Percentiles rank a stretch among this genome's conserved stretches.
Evolutionary conservation across 192 early-diverging fungal species (phyloP).

Genomic region (Dissophora ornata): DNA sequence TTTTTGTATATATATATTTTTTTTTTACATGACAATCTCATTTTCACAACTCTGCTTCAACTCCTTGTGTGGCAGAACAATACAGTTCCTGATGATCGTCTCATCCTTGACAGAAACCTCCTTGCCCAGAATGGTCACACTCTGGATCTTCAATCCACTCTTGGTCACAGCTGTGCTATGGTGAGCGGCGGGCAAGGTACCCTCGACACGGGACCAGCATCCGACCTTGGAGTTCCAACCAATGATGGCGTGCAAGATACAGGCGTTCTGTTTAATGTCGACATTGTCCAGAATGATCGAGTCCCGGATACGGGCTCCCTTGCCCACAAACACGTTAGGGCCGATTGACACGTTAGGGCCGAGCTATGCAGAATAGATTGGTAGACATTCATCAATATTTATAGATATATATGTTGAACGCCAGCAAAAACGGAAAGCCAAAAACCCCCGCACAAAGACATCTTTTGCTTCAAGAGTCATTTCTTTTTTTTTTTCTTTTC

Average conservation of each 20-base stretch:
- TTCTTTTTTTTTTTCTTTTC: not conserved
- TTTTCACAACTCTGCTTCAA: slow-evolving; percentile 89
- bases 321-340: slow-evolving; percentile 86
- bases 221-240: slow-evolving; percentile 97
- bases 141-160: slow-evolving; percentile 92
- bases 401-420: too few species aligned
- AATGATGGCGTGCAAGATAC: slow-evolving; percentile 88
- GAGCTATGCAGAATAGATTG: slow-evolving; percentile 60
- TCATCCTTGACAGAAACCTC: slow-evolving; percentile 95
- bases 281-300: slow-evolving; percentile 93
- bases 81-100: slow-evolving; percentile 94
- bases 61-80: slow-evolving; percentile 98
- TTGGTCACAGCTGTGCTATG: slow-evolving; percentile 82
- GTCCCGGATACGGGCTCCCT: slow-evolving; percentile 94
- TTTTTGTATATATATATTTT: too few species aligned
- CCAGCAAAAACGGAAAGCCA: too few species aligned
- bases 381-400: too few species aligned
- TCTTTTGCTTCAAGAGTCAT: too few species aligned
- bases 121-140: slow-evolving; percentile 92
- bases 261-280: slow-evolving; percentile 90
- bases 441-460: too few species aligned
- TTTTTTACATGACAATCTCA: slow-evolving; percentile 96
- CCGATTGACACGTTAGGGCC: slow-evolving; percentile 98
- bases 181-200: slow-evolving; percentile 75
- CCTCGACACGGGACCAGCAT: slow-evolving; percentile 93